A percentile compares a stretch with the other conserved stretches of the same genome.
Conservation (phyloP, 1,284 basidiomycete species). For the Apiotrichum laibachii region DNA sequence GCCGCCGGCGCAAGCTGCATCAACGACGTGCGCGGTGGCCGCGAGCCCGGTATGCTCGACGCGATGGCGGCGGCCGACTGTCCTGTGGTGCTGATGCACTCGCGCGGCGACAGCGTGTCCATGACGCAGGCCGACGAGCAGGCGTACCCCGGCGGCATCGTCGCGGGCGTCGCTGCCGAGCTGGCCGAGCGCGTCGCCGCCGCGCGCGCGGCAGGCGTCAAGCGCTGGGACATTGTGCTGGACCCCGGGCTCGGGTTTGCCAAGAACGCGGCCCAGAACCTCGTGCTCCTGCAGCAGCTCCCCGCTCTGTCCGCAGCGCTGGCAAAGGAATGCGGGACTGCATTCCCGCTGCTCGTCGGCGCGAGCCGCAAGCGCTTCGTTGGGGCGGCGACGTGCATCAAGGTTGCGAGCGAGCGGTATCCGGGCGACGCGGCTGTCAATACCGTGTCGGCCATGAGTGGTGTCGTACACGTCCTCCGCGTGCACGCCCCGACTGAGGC, state of each 20-base stretch:
- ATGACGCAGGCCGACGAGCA: conserved; percentile 64
- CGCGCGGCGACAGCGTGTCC: conserved; percentile 66
- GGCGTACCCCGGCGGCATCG: conserved; percentile 61
- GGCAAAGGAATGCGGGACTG: not conserved
- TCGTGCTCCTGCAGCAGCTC: conserved; percentile 64
- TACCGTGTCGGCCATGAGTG: conserved; percentile 70
- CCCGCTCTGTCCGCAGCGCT: conserved; percentile 52
- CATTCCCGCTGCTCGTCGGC: conserved; percentile 72
- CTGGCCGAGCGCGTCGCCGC: conserved; percentile 66
- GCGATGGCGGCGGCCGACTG: conserved; percentile 62
- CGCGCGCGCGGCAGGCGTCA: conserved; percentile 74
- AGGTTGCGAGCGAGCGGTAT: conserved; percentile 61
- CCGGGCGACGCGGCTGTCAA: conserved; percentile 82
- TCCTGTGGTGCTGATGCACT: conserved; percentile 89
- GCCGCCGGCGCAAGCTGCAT: conserved; percentile 85
- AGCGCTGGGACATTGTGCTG: conserved; percentile 84
- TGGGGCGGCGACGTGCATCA: conserved; percentile 58
- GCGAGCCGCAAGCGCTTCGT: conserved; percentile 80
- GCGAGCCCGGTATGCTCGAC: conserved; percentile 63
- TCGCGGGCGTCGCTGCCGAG: conserved; percentile 71
- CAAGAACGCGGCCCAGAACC: conserved; percentile 74
- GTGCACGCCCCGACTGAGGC: conserved; percentile 81
- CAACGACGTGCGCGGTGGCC: conserved; percentile 84
- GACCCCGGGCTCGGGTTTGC: conserved; percentile 97
- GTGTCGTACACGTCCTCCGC: conserved; percentile 66